Conservation (phyloP, 257 asterid genomes). For the Nemophila menziesii region DNA sequence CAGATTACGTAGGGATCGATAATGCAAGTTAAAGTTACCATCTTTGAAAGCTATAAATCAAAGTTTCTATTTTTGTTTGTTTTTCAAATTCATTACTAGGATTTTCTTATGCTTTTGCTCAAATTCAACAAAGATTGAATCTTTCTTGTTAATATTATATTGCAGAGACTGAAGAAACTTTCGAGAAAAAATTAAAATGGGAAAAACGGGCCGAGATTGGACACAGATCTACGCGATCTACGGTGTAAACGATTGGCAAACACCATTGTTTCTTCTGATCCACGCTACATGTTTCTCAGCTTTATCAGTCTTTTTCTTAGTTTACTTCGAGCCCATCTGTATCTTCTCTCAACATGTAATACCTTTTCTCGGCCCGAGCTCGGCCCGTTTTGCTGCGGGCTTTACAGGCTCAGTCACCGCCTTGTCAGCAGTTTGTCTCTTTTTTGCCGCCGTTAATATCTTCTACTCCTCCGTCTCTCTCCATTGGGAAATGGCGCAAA, state of each 20-base stretch:
- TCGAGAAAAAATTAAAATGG: constrained; percentile 25
- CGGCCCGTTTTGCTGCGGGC: constrained; percentile 76
- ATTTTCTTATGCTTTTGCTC: no score
- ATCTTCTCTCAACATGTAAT: constrained; percentile 32
- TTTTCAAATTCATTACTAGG: no score
- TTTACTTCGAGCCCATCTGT: constrained; percentile 76
- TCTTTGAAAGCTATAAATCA: no score
- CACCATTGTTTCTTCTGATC: constrained; percentile 59
- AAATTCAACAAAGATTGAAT: background rate
- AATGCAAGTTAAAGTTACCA: no score
- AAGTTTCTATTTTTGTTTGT: no score
- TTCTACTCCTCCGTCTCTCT: constrained; percentile 80
- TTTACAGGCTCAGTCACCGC: constrained; percentile 83
- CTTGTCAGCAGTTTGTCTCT: constrained; percentile 75
- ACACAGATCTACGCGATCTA: constrained; percentile 93
- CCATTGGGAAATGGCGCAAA: constrained; percentile 91
- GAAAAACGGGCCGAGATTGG: constrained; percentile 77
- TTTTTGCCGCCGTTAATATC: constrained; percentile 69
- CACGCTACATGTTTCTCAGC: constrained; percentile 55
- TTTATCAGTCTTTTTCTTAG: constrained; percentile 48
- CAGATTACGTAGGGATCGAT: no score
- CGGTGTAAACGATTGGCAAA: constrained; percentile 85
- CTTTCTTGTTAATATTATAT: background rate
- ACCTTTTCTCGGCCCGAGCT: constrained; percentile 41
- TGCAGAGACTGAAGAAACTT: background rate